Evolutionary conservation across 768 basidiomycete genomes (phyloP).

Genomic region (Leccinum barrowsii): DNA sequence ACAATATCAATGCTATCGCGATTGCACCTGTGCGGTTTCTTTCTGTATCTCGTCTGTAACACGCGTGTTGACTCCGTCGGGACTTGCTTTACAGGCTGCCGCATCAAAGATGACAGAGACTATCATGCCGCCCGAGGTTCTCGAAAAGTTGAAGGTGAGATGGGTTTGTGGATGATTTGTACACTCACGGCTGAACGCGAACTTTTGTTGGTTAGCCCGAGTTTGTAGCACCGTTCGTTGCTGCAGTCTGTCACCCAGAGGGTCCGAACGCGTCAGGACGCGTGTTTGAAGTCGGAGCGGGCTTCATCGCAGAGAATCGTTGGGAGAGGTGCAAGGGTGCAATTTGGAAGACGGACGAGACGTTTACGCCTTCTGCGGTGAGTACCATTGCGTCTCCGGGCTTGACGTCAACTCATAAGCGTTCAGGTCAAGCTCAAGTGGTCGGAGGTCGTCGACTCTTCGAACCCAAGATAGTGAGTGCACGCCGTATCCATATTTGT

Average conservation of each 20-base stretch:
- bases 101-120: constrained; percentile 96
- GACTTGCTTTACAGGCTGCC: constrained; percentile 51
- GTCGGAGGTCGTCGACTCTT: constrained; percentile 78
- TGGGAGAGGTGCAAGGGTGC: constrained; percentile 90
- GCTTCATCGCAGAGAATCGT: constrained; percentile 85
- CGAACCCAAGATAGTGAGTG: constrained; percentile 63
- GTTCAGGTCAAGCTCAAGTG: constrained; percentile 77
- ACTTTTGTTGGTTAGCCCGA: constrained; percentile 50
- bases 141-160: constrained; percentile 74
- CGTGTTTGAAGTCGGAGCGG: constrained; percentile 91
- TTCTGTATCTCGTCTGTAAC: not conserved
- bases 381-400: constrained; percentile 13
- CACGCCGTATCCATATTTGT: not conserved
- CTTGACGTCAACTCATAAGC: not conserved
- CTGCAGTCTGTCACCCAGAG: constrained; percentile 81
- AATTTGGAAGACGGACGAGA: constrained; percentile 84
- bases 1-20: constrained; percentile 80
- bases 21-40: constrained; percentile 75
- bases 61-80: not conserved
- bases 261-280: constrained; percentile 75
- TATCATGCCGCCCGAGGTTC: constrained; percentile 90
- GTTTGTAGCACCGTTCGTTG: constrained; percentile 90
- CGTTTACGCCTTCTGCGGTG: constrained; percentile 93
- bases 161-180: not conserved
- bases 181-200: not conserved